Percentiles rank a stretch among this genome's conserved stretches.
These are phyloP conservation scores for Elongisporangium senticosum DNA, from an alignment of 352 stramenopile genomes.

Conservation along the genomic window DNA sequence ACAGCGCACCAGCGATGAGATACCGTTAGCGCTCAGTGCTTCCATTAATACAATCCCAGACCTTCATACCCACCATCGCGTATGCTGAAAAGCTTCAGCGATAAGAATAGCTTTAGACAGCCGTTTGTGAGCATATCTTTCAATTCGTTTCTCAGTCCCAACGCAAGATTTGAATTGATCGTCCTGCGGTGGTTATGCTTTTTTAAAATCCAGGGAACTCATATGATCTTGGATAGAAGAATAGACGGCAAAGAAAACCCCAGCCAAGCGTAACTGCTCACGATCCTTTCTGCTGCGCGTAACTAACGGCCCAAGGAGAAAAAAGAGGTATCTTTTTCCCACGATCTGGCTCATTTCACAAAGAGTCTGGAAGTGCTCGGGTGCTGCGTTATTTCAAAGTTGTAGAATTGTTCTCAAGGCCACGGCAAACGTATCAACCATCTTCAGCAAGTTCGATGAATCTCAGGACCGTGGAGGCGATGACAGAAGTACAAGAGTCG, in stretches of 20 bases:
- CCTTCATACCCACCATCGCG: neutral
- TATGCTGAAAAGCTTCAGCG: neutral
- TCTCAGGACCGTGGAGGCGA: neutral
- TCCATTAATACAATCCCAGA: neutral
- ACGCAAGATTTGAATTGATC: neutral
- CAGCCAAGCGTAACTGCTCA: slow-evolving; percentile 10
- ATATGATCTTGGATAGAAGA: neutral
- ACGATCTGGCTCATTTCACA: slow-evolving; percentile 21
- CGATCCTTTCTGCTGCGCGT: neutral
- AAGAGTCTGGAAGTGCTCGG: neutral
- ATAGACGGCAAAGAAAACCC: slow-evolving; percentile 1
- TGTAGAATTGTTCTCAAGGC: neutral
- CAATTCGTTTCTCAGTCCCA: neutral
- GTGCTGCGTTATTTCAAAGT: neutral
- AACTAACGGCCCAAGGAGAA: slow-evolving; percentile 10
- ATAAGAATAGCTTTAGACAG: neutral
- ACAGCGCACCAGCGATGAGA: neutral
- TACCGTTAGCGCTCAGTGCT: neutral
- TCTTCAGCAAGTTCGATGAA: neutral
- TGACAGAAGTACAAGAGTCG: neutral
- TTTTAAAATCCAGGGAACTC: neutral
- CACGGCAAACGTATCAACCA: neutral
- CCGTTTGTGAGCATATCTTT: neutral
- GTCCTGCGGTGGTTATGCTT: slow-evolving; percentile 3
- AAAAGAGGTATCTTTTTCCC: slow-evolving; percentile 7